Base-by-base conservation (phyloP, 805 yeast genomes). In the Pichia insulana region DNA sequence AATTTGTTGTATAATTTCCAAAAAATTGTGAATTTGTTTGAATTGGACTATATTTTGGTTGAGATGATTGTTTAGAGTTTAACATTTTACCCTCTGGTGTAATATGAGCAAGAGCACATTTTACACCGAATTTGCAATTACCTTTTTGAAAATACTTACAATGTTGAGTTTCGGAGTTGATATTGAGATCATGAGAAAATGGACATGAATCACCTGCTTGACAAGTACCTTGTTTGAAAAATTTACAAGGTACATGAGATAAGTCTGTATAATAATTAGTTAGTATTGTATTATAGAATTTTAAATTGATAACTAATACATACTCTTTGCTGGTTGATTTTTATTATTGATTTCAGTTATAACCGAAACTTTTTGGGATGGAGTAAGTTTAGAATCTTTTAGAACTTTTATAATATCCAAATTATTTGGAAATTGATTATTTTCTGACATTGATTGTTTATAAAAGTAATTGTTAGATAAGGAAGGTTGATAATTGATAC, bases 111-210 rank as follows among this genome's bases (percentile, higher is more conserved):
- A 90, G 73, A 1, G 96, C 97, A 67, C 98, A 90, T 56, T 88
- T 89, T 40, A 76, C 68, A 4, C 98, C 98, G 62, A 90, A 90
- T 64, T 88, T 88, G 64, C 98, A 90, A 57, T 88, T 87, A n/a
- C 97, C 97, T 64, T 85, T 85, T 55, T 83, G 92, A 61, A 86
- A 90, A 63, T 89, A 90, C 68, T 88, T 89, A 70, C 98, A 90
- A 7, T 89, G 86, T 34, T 72, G 67, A 36, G 70, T 62, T 38
- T 73, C 79, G 30, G 67, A 63, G n/a, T 70, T 58, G 5, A 73
- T 68, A 42, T 80, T 83, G 40, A 76, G 57, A 37, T 82, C 71
- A 59, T 90, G 98, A 28, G 92, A 80, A 58, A 90, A 90, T 2
- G 96, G 96, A 61, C 98, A 90, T 1, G 90, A 70, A 40, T 68